A percentile compares a stretch with the other conserved stretches of the same genome.
Evolutionary conservation across 1,284 basidiomycete genomes (phyloP).

Genomic region (Leccinum ponderosum): DNA sequence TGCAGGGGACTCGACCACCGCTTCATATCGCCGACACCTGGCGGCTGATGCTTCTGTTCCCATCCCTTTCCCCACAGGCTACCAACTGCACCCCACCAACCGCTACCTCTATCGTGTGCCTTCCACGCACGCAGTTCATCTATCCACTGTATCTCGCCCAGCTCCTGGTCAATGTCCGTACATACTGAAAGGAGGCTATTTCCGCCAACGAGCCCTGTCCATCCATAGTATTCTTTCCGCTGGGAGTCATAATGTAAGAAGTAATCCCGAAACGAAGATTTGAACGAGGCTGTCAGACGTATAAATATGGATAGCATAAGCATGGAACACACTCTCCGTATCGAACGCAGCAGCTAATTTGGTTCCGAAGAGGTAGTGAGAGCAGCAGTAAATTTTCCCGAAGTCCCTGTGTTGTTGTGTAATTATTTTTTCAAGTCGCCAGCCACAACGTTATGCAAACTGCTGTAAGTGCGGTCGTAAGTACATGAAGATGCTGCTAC

Average conservation of each 20-base stretch:
- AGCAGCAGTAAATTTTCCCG: too few relatives aligned
- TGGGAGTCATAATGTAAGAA: conserved; percentile 5
- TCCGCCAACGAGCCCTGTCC: conserved; percentile 47
- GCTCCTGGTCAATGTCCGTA: conserved; percentile 35
- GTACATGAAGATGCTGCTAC: too few relatives aligned
- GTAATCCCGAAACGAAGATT: not conserved
- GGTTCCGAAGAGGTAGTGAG: conserved; percentile 44
- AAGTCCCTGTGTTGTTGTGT: too few relatives aligned
- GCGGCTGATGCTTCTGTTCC: conserved; percentile 42
- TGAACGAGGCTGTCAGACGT: conserved; percentile 37
- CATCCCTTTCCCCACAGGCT: not conserved
- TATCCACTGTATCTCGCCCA: conserved; percentile 45
- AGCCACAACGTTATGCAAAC: too few relatives aligned
- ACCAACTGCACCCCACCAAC: not conserved
- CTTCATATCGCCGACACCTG: conserved; percentile 48
- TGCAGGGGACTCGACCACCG: conserved; percentile 20
- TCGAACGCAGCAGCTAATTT: conserved; percentile 53
- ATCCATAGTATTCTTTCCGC: not conserved
- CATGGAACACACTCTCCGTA: conserved; percentile 48
- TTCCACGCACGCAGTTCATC: conserved; percentile 55
- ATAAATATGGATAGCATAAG: conserved; percentile 47
- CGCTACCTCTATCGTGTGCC: conserved; percentile 10
- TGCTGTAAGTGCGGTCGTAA: too few relatives aligned
- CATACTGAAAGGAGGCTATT: conserved; percentile 46
- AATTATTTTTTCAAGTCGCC: too few relatives aligned